Percentiles rank a stretch among this genome's conserved stretches.
Evolutionary conservation across 2,329 filamentous ascomycete genomes (phyloP).

Genomic region (Coniochaeta sp.): DNA sequence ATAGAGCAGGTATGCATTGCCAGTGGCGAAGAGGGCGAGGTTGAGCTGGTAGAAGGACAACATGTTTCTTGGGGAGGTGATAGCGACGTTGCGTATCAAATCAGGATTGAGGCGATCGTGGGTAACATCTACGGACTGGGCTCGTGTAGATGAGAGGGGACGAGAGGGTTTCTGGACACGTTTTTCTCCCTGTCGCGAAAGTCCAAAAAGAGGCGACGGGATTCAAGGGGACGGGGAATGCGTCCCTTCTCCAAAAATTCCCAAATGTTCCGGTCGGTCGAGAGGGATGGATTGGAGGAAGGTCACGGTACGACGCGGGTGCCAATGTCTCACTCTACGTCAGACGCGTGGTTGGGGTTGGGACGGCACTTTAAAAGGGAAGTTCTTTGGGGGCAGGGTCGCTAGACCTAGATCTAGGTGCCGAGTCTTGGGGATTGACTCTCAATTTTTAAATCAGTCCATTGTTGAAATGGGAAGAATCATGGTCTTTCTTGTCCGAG

Average conservation of each 20-base stretch:
- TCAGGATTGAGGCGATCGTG: background rate
- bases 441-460: background rate
- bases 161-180: background rate
- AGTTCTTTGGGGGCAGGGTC: background rate
- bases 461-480: background rate
- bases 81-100: too few relatives aligned
- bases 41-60: conserved; percentile 17
- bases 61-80: background rate
- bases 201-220: background rate
- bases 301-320: background rate
- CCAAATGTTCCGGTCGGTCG: background rate
- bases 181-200: too few relatives aligned
- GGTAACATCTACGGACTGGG: background rate
- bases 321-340: background rate
- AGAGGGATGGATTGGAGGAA: background rate
- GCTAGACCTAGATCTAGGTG: background rate
- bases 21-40: conserved; percentile 13
- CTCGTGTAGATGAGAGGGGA: background rate
- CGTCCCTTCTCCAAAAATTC: background rate
- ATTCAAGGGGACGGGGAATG: background rate
- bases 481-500: background rate
- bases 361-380: too few relatives aligned
- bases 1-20: conserved; percentile 16
- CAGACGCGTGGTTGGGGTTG: background rate
- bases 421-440: background rate